phyloP scores from a whole-genome alignment of 805 yeast species.

The Spathaspora arborariae region DNA sequence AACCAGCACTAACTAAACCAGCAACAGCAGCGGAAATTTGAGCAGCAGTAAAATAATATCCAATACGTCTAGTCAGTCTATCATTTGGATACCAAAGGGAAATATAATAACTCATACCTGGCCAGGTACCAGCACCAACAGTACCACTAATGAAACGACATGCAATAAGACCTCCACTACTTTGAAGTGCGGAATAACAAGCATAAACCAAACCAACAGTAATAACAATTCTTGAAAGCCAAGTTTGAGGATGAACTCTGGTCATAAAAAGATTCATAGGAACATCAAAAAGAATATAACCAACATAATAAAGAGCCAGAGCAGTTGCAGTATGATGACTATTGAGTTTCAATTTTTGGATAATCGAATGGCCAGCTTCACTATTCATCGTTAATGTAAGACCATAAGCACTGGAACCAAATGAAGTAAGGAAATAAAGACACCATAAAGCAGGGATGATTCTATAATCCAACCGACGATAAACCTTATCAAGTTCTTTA shows the following conservation, averaged over 20 bases:
- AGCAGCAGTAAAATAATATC: constrained; percentile 89
- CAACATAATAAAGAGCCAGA: constrained; percentile 78
- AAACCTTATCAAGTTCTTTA: constrained; percentile 27
- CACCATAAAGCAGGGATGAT: constrained; percentile 84
- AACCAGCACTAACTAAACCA: constrained; percentile 83
- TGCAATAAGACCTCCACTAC: constrained; percentile 61
- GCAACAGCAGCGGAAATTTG: constrained; percentile 89
- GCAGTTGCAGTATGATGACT: constrained; percentile 66
- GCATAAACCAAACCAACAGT: constrained; percentile 75
- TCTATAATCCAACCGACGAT: constrained; percentile 61
- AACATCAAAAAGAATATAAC: constrained; percentile 77
- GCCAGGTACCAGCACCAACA: constrained; percentile 88
- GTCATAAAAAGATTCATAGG: constrained; percentile 89
- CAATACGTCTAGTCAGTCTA: constrained; percentile 72
- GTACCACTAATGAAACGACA: constrained; percentile 68
- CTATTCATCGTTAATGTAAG: constrained; percentile 76
- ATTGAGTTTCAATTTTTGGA: constrained; percentile 46
- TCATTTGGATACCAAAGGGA: constrained; percentile 83
- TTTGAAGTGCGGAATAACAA: constrained; percentile 63
- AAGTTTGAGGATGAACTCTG: constrained; percentile 74
- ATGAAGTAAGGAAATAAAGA: constrained; percentile 72
- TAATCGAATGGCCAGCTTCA: constrained; percentile 57
- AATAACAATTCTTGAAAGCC: constrained; percentile 76
- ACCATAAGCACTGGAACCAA: constrained; percentile 75
- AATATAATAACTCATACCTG: constrained; percentile 81